Evolutionary conservation across 2,329 filamentous ascomycete species (phyloP), one percentile per base, ranked within the genome.

Genomic region (Fusarium nematophilum): DNA sequence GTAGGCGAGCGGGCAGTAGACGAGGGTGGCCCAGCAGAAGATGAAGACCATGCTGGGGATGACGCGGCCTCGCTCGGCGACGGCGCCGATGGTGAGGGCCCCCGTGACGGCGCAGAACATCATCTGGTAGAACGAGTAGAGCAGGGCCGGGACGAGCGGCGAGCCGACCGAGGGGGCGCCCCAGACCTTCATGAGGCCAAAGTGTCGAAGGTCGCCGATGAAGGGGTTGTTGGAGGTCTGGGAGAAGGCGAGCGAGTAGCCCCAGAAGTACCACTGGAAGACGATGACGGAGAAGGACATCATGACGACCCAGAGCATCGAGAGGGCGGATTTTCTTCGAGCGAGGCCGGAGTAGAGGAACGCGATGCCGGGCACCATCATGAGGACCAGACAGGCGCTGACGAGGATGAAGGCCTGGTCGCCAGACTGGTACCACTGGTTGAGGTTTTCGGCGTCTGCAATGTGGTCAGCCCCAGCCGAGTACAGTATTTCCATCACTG

Each of bases 241-340:
- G 71, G 91, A 95, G 78, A 98, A 97, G 46, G 94, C 93, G 59
- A 99, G 83, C 11, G 94, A 97, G 78, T 97, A 99, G 30, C 95
- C 95, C 94, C 95, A 98, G 77, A 99, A 97, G 73, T 97, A 98
- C 95, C 95, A 99, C 80, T 99, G 95, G 81, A 99, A 97, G 52
- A 91, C 90, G 75, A 97, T 84, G 73, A 98, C 88, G 40, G 91
- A 93, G 73, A 90, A 90, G 39, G 93, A 95, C 75, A 90, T 94
- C 91, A 99, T 96, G 79, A 90, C 93, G 11, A 94, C 93, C 92
- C 93, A 98, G 72, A 99, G 95, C 83, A 98, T 90, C 63, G 93
- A 97, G 36, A 99, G 85, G 25, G 95, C 95, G 5, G 95, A 98
- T 82, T 99, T 99, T 83, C 95, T 88, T 66, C 95, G 90, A n/a